phyloP scores from a whole-genome alignment of 2,329 filamentous ascomycete species.

The Paraphaeosphaeria sporulosa region DNA sequence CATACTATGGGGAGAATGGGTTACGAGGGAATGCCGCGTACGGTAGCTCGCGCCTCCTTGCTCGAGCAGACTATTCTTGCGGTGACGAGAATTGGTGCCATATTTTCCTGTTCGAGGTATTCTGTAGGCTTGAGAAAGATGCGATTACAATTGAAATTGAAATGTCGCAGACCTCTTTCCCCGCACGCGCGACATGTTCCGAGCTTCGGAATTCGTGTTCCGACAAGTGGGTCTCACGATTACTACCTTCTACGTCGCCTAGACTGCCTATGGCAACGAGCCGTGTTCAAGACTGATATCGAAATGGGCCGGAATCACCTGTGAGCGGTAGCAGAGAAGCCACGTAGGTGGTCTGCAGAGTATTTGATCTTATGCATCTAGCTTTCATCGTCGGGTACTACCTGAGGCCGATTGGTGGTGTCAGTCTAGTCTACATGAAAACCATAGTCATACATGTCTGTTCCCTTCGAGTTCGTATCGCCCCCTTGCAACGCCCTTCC shows the following conservation, averaged over 20 bases:
- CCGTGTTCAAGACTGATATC: too few relatives aligned
- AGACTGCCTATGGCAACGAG: too few relatives aligned
- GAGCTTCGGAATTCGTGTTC: conserved; percentile 15
- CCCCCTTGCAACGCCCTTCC: background rate
- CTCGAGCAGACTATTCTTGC: conserved; percentile 30
- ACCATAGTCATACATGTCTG: too few relatives aligned
- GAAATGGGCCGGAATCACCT: too few relatives aligned
- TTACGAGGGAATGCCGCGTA: conserved; percentile 2
- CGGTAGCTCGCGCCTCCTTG: conserved; percentile 20
- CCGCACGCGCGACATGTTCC: conserved; percentile 8
- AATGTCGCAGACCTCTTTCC: background rate
- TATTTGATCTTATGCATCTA: too few relatives aligned
- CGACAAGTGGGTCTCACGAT: background rate
- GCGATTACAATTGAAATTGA: background rate
- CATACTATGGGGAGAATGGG: background rate
- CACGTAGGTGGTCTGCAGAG: too few relatives aligned
- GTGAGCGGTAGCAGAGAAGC: too few relatives aligned
- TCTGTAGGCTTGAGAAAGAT: background rate
- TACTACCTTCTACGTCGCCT: too few relatives aligned
- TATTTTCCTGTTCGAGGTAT: conserved; percentile 1
- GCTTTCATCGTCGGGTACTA: too few relatives aligned
- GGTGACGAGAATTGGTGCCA: conserved; percentile 31
- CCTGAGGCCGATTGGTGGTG: too few relatives aligned
- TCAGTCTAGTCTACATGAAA: too few relatives aligned
- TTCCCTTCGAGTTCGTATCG: background rate